phyloP scores from a whole-genome alignment of 306 rosid genomes.

The Lathyrus oleraceus region DNA sequence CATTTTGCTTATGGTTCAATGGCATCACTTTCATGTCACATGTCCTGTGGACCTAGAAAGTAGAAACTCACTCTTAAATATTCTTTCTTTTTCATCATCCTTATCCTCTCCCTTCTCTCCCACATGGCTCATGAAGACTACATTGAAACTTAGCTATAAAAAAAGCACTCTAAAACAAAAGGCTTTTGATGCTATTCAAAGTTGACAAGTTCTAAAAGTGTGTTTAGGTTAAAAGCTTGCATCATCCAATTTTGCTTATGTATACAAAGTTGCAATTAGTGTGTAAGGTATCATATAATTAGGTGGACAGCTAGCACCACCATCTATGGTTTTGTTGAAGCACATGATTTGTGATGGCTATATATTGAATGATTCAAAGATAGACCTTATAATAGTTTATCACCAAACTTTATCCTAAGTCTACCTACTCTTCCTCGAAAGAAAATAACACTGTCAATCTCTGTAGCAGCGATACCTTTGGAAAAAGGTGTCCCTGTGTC shows the following conservation, averaged over 20 bases:
- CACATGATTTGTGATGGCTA: background rate
- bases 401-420: slow-evolving; percentile 9
- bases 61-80: slow-evolving; percentile 13
- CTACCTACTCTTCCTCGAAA: background rate
- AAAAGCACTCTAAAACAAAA: slow-evolving; percentile 26
- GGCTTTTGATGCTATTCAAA: background rate
- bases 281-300: background rate
- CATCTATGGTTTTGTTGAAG: background rate
- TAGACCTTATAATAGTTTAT: slow-evolving; percentile 17
- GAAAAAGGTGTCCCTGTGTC: too few relatives aligned
- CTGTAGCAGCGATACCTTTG: too few relatives aligned
- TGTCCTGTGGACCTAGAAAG: slow-evolving; percentile 36
- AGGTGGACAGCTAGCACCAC: background rate
- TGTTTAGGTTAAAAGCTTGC: background rate
- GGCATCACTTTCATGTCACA: slow-evolving; percentile 28
- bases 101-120: slow-evolving; percentile 32
- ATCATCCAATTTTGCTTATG: slow-evolving; percentile 5
- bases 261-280: background rate
- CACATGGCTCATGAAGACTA: slow-evolving; percentile 35
- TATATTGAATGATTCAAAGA: slow-evolving; percentile 6
- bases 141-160: slow-evolving; percentile 25
- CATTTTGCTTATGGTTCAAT: slow-evolving; percentile 32
- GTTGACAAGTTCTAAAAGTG: background rate
- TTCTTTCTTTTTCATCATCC: slow-evolving; percentile 28
- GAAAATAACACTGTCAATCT: slow-evolving; percentile 5